Evolutionary conservation across 345 rosid species (phyloP).

Genomic region (Eucalyptus virginea): DNA sequence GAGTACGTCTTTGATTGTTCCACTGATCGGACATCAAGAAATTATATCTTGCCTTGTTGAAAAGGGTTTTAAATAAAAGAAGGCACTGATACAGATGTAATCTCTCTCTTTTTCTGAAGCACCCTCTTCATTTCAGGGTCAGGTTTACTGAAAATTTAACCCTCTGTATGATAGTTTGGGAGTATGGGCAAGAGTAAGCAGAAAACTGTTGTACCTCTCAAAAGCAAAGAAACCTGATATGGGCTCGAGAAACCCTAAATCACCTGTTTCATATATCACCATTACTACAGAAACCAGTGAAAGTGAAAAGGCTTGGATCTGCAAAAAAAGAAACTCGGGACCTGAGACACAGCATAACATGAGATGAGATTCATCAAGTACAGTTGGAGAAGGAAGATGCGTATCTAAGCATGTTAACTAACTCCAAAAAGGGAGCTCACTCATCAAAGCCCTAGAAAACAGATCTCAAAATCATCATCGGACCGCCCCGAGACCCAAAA

Average conservation of each 20-base stretch:
- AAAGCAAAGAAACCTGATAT: neutral
- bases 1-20: neutral
- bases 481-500: constrained; percentile 16
- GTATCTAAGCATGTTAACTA: neutral
- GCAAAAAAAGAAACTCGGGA: neutral
- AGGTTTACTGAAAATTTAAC: neutral
- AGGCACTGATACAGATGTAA: neutral
- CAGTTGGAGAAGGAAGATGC: neutral
- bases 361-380: neutral
- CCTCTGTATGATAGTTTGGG: neutral
- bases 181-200: neutral
- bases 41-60: neutral
- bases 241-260: neutral
- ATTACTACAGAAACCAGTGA: neutral
- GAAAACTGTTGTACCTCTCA: neutral
- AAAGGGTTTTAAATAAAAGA: neutral
- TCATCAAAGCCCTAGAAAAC: constrained; percentile 7
- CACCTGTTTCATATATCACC: neutral
- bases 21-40: neutral
- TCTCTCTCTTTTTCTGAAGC: neutral
- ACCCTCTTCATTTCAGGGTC: neutral
- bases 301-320: neutral
- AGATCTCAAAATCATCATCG: constrained; percentile 17
- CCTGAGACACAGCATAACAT: neutral
- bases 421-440: constrained; percentile 9